These are phyloP conservation scores for Botrytis fabae DNA, from an alignment of 2,329 filamentous ascomycete genomes.

Conservation along the genomic window DNA sequence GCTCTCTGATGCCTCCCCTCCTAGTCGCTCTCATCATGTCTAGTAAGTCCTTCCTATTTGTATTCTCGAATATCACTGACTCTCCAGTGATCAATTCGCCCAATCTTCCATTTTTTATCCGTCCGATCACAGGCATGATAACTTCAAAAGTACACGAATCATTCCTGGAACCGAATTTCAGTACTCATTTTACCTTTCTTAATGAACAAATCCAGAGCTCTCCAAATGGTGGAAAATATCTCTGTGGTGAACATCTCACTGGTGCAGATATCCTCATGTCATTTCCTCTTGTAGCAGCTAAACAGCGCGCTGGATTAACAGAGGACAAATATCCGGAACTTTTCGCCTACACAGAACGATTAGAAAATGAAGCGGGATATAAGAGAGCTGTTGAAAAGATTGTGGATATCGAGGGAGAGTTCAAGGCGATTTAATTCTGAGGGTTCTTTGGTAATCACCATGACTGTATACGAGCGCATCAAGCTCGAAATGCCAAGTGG, in stretches of 20 bases:
- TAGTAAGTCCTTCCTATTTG: conserved; percentile 43
- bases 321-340: conserved; percentile 49
- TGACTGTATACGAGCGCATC: background rate
- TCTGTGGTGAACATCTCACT: conserved; percentile 51
- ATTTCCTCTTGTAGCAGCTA: conserved; percentile 51
- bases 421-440: background rate
- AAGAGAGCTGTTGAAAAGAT: conserved; percentile 51
- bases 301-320: conserved; percentile 41
- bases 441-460: background rate
- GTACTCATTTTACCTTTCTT: conserved; percentile 51
- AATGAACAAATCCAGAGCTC: conserved; percentile 50
- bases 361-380: conserved; percentile 47
- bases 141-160: conserved; percentile 47
- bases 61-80: background rate
- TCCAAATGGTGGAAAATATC: conserved; percentile 47
- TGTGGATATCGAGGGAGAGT: conserved; percentile 13
- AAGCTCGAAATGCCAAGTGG: background rate
- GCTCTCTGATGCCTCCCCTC: conserved; percentile 74
- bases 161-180: conserved; percentile 50
- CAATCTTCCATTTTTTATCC: conserved; percentile 68
- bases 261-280: conserved; percentile 54
- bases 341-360: conserved; percentile 47
- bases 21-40: conserved; percentile 62
- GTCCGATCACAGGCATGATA: conserved; percentile 59
- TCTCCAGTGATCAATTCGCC: conserved; percentile 53